Evolutionary conservation across 2,329 filamentous ascomycete species (phyloP).

Genomic region (Arthroderma sp.): DNA sequence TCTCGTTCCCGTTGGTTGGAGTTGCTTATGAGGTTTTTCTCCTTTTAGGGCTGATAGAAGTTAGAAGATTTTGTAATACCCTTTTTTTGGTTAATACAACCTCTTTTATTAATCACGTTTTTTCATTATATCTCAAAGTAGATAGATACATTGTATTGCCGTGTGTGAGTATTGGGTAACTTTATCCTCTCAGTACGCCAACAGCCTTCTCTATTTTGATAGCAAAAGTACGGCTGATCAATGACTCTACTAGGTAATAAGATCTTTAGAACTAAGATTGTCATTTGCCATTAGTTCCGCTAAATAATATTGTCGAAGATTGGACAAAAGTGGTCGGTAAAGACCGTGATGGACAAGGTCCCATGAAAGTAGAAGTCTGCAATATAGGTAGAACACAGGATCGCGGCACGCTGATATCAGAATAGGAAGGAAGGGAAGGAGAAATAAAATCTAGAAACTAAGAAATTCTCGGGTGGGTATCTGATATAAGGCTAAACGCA

Average conservation of each 20-base stretch:
- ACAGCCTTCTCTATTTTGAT: too few relatives aligned
- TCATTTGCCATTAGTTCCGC: not conserved
- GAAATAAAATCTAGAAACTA: not conserved
- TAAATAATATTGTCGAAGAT: not conserved
- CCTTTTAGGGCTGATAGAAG: not conserved
- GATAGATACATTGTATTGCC: too few relatives aligned
- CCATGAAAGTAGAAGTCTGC: not conserved
- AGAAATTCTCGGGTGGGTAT: not conserved
- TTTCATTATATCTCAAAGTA: too few relatives aligned
- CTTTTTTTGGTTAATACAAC: not conserved
- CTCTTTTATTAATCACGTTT: too few relatives aligned
- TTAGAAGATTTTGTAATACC: not conserved
- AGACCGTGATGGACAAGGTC: not conserved
- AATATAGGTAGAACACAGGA: not conserved
- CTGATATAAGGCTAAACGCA: not conserved
- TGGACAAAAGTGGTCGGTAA: not conserved
- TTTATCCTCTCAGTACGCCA: too few relatives aligned
- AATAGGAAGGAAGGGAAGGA: not conserved
- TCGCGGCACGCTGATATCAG: not conserved
- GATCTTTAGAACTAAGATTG: not conserved
- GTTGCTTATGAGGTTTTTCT: not conserved
- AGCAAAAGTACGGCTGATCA: too few relatives aligned
- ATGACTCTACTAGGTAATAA: too few relatives aligned
- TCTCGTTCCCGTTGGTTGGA: not conserved
- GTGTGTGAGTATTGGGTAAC: too few relatives aligned